Evolutionary conservation across 257 asterid genomes (phyloP).

Genomic region (Plantago major): DNA sequence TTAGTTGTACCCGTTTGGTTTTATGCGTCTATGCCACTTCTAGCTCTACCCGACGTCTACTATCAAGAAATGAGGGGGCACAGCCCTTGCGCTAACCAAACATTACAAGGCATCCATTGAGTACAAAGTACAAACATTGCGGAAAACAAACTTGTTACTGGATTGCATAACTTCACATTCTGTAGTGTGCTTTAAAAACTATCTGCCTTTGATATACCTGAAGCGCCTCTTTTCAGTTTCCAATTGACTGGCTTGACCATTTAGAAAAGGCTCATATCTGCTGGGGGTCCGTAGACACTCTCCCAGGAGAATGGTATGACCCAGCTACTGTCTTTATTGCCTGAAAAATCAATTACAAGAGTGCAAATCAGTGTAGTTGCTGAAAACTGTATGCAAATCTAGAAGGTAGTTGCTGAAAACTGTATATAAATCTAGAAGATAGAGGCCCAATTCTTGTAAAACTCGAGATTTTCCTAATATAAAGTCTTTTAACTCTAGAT

Average conservation of each 20-base stretch:
- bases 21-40: too few species aligned
- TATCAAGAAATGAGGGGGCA: too few species aligned
- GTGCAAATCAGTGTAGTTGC: background rate
- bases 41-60: too few species aligned
- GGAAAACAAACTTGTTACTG: too few species aligned
- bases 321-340: slow-evolving; percentile 56
- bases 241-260: background rate
- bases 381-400: background rate
- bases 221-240: too few species aligned
- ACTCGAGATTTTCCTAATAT: too few species aligned
- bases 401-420: background rate
- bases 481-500: too few species aligned
- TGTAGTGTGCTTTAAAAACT: too few species aligned
- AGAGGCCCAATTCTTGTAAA: background rate
- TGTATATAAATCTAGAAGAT: background rate
- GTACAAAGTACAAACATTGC: background rate
- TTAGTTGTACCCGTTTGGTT: too few species aligned
- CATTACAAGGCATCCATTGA: too few species aligned
- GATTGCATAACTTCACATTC: background rate
- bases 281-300: slow-evolving; percentile 92
- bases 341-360: slow-evolving; percentile 30
- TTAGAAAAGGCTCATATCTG: slow-evolving; percentile 66
- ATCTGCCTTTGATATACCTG: too few species aligned
- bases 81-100: too few species aligned
- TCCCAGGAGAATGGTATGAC: slow-evolving; percentile 79